phyloP scores from a whole-genome alignment of 345 rosid genomes.

The Firmiana major region DNA sequence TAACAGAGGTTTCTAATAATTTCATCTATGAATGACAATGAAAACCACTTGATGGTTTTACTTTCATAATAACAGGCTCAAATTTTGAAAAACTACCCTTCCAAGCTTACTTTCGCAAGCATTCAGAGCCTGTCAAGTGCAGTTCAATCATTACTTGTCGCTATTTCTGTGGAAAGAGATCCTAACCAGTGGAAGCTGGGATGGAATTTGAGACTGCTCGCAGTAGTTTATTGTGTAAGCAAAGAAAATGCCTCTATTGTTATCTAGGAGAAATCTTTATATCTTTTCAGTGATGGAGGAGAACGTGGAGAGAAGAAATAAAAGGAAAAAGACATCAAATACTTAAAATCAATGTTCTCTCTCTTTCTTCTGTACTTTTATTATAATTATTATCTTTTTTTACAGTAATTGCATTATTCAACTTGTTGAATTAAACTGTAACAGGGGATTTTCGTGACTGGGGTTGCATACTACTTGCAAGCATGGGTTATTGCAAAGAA shows the following conservation, averaged over 20 bases:
- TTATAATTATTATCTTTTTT: no score
- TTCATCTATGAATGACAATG: no score
- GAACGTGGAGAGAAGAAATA: neutral
- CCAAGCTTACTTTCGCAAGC: constrained; percentile 21
- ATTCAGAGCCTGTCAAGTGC: constrained; percentile 25
- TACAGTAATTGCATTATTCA: neutral
- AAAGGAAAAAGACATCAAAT: neutral
- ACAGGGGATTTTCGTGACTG: constrained; percentile 22
- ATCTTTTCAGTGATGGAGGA: no score
- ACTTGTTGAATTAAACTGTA: neutral
- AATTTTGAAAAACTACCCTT: constrained; percentile 22
- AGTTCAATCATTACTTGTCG: constrained; percentile 21
- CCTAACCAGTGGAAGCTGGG: constrained; percentile 25
- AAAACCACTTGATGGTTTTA: no score
- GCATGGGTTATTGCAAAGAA: constrained; percentile 22
- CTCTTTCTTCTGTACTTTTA: neutral
- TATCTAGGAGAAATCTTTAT: no score
- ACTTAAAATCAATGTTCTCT: neutral
- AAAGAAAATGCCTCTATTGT: neutral
- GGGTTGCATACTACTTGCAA: constrained; percentile 20
- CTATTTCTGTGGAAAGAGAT: constrained; percentile 25
- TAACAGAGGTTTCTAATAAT: neutral
- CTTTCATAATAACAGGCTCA: neutral
- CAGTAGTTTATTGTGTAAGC: constrained; percentile 26
- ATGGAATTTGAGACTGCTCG: constrained; percentile 19